Percentiles rank a stretch among this genome's conserved stretches.
These are phyloP conservation scores for Globisporangium spiculum DNA, from an alignment of 352 stramenopile species.

Conservation along the genomic window DNA sequence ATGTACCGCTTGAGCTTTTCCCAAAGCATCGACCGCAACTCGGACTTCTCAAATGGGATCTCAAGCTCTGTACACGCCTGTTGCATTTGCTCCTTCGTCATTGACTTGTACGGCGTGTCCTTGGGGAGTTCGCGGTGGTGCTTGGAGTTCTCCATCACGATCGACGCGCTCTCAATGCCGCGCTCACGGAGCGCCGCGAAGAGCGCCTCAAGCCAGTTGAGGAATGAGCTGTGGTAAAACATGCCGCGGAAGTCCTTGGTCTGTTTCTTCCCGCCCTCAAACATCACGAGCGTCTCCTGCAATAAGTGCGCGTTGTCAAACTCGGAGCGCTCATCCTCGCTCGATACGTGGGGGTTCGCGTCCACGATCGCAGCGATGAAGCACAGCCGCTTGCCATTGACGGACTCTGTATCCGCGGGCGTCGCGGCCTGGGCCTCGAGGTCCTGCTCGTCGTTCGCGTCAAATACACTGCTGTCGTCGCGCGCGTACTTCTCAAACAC, in stretches of 20 bases:
- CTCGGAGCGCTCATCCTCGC: neutral
- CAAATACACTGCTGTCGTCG: slow-evolving; percentile 9
- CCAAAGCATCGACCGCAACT: slow-evolving; percentile 15
- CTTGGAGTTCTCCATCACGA: slow-evolving; percentile 13
- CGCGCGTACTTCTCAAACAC: slow-evolving; percentile 2
- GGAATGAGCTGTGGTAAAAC: slow-evolving; percentile 10
- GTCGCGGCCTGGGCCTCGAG: neutral
- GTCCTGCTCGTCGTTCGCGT: slow-evolving; percentile 15
- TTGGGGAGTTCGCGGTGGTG: slow-evolving; percentile 6
- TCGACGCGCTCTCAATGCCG: slow-evolving; percentile 8
- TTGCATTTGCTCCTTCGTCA: slow-evolving; percentile 10
- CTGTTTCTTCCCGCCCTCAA: slow-evolving; percentile 14
- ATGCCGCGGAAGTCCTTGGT: slow-evolving; percentile 15
- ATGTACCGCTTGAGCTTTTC: slow-evolving; percentile 4
- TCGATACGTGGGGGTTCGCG: neutral
- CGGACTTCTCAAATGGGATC: neutral
- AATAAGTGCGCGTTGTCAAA: slow-evolving; percentile 9
- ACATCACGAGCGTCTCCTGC: slow-evolving; percentile 12
- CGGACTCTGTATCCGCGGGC: neutral
- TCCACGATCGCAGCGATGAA: slow-evolving; percentile 14
- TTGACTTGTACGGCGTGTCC: slow-evolving; percentile 1
- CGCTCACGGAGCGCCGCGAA: slow-evolving; percentile 3
- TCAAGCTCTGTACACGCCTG: neutral
- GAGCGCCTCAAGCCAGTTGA: slow-evolving; percentile 11
- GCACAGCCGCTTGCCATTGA: slow-evolving; percentile 6